Percentiles rank a stretch among this genome's conserved stretches.
These are phyloP conservation scores for Orobanche coerulescens DNA, from an alignment of 257 asterid species.

Conservation along the genomic window DNA sequence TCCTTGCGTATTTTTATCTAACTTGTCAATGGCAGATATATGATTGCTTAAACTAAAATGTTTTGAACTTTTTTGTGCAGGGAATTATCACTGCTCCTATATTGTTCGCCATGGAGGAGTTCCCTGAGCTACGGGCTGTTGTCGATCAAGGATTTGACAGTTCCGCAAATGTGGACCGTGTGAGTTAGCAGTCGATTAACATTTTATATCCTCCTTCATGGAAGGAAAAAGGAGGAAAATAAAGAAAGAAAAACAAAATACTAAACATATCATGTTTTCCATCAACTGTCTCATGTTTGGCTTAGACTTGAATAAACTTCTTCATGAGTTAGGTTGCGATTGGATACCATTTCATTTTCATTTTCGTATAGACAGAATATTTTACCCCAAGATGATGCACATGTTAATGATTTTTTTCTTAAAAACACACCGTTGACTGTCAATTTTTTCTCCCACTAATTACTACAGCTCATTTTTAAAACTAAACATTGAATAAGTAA, in stretches of 20 bases:
- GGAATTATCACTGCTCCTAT: conserved; percentile 93
- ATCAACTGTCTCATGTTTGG: not conserved
- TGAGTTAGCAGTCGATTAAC: conserved; percentile 34
- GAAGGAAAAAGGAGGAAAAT: not conserved
- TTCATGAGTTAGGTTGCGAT: too few relatives aligned
- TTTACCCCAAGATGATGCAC: too few relatives aligned
- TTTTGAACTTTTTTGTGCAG: conserved; percentile 29
- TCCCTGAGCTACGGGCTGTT: conserved; percentile 61
- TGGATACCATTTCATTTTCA: too few relatives aligned
- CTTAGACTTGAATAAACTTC: not conserved
- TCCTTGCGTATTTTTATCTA: not conserved
- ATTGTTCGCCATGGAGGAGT: conserved; percentile 88
- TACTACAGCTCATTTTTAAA: too few relatives aligned
- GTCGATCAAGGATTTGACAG: conserved; percentile 69
- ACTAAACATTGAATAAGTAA: too few relatives aligned
- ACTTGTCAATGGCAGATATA: not conserved
- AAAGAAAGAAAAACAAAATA: not conserved
- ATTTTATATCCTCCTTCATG: not conserved
- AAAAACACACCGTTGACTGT: too few relatives aligned
- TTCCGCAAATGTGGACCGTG: conserved; percentile 67
- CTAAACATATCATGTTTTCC: not conserved
- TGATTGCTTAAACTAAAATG: too few relatives aligned
- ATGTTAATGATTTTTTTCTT: too few relatives aligned
- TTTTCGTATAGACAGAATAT: too few relatives aligned
- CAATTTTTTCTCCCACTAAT: too few relatives aligned